Conservation (phyloP, 352 stramenopile genomes). For the Phytopythium aichiense region DNA sequence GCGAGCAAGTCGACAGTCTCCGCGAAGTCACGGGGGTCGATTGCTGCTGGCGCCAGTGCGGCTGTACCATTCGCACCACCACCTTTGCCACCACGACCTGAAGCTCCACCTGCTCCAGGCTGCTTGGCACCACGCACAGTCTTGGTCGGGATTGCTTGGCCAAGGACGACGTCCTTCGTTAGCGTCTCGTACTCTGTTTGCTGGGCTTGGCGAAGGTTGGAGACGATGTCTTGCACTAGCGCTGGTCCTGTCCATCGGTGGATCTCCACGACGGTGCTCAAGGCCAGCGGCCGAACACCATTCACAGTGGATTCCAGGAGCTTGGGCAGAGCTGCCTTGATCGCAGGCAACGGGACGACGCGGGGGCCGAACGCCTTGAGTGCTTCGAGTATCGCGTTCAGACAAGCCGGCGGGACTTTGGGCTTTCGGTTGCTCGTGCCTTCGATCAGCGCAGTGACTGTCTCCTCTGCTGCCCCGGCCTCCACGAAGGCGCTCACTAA, state of each 20-base stretch:
- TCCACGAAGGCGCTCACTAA: constrained; percentile 72
- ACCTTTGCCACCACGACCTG: constrained; percentile 8
- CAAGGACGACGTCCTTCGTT: constrained; percentile 67
- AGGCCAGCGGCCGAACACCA: constrained; percentile 65
- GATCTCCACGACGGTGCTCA: constrained; percentile 81
- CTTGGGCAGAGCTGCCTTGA: constrained; percentile 66
- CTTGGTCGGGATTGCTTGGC: constrained; percentile 65
- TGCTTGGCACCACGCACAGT: constrained; percentile 62
- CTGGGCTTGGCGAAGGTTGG: constrained; percentile 75
- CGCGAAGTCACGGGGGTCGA: constrained; percentile 82
- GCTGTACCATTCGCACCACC: constrained; percentile 5
- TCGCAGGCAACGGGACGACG: constrained; percentile 55
- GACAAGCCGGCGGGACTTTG: constrained; percentile 78
- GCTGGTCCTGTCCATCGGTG: constrained; percentile 74
- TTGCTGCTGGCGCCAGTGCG: constrained; percentile 19
- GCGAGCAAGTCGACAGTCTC: constrained; percentile 81
- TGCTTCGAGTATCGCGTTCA: constrained; percentile 53
- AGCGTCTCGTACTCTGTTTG: constrained; percentile 78
- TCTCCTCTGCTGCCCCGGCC: constrained; percentile 70
- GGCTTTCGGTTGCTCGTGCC: constrained; percentile 86
- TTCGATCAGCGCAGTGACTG: constrained; percentile 67
- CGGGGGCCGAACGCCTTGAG: constrained; percentile 80
- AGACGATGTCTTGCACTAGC: constrained; percentile 75
- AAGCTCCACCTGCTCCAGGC: constrained; percentile 11
- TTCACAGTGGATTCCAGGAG: constrained; percentile 84